Base-by-base conservation (phyloP, 2,329 filamentous ascomycete genomes). In the Hirsutella thompsonii region DNA sequence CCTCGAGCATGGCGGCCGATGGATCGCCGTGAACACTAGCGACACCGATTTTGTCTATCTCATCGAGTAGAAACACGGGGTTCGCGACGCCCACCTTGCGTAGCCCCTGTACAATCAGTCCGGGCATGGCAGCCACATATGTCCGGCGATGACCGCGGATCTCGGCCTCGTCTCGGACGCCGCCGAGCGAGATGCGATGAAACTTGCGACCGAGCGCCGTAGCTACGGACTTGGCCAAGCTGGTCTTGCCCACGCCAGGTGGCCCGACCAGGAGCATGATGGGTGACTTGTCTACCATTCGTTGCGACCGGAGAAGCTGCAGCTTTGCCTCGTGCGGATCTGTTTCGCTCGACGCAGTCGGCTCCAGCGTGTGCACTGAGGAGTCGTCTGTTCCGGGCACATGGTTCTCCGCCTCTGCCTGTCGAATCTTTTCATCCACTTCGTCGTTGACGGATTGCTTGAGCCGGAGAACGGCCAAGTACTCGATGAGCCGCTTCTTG, bases 61-160 rank as follows among this genome's bases (percentile, higher is more conserved):
- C 92, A 55, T 98, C 92, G 11, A 98, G 78, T 36, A 98, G 66
- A 64, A 98, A 85, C 42, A 98, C 90, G 0, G 92, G 92, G 56
- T 98, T 98, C 3, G 87, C 79, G 18, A 96, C 90, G 37, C 89
- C 90, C 26, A 93, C 90, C 66, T 96, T 98, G 65, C 92, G 89
- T 42, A 98, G 60, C 0, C 90, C 92, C 57, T 88, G 89, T 23
- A 96, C 89, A 44, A 98, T 83, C 42, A 96, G 70, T 41, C 92
- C 92, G 9, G 92, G 92, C 90, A 98, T 95, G n/a, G 92, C 92
- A 19, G 92, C 92, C 44, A 98, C 92, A 56, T 98, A 98, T 1
- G 92, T 98, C 51, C 92, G 75, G 42, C 92, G 76, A 61, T 98
- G 92, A 9, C 92, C 92, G 44, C 92, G 78, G 45, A 98, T 96